Evolutionary conservation across 495 filamentous ascomycete genomes (phyloP), one percentile per base, ranked within the genome.

Genomic region (Aspergillus heteromorphus): DNA sequence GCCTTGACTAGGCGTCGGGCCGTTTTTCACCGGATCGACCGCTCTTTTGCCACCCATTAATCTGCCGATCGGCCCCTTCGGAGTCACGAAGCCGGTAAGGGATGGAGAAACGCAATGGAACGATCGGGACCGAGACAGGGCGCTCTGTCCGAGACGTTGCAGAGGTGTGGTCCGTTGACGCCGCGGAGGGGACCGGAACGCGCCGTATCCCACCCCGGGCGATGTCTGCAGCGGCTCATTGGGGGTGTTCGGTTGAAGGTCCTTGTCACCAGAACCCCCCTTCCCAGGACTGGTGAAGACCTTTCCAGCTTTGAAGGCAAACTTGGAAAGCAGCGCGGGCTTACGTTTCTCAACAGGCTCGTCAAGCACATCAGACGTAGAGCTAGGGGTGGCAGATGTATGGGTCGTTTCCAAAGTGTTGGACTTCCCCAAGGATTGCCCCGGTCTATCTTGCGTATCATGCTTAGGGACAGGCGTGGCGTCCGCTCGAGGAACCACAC

Each of bases 61-160:
- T 2, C 19, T 43, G 5, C 14, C 38, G 10, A 4, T 34, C 20
- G 57, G 55, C 14, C 40, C 47, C 16, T 10, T 56, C 8, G 54
- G 54, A 51, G 0, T 49, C 21, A 17, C 43, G 20, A 47, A 47
- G 0, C 19, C 43, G 2, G 56, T 20, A 23, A 50, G 49, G 8
- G 62, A 49, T 6, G 62, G 55, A 31, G 53, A 65, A 23, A 69
- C 58, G 27, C 25, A 25, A 30, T 67, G 67, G 51, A 77, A 58
- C 8, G 67, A 73, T 29, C 64, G 65, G 25, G 77, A 78, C 29
- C 75, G 67, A 21, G 67, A 62, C 23, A 81, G 59, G 13, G 77
- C 78, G 17, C 61, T 65, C n/a, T 74, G 70, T 5, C 74, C 74
- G 45, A 81, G 59, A 9, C 77, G 69, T 55, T 79, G 73, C 43